phyloP scores from a whole-genome alignment of 2,329 filamentous ascomycete genomes.

The Aotearoamyces nothofagi region DNA sequence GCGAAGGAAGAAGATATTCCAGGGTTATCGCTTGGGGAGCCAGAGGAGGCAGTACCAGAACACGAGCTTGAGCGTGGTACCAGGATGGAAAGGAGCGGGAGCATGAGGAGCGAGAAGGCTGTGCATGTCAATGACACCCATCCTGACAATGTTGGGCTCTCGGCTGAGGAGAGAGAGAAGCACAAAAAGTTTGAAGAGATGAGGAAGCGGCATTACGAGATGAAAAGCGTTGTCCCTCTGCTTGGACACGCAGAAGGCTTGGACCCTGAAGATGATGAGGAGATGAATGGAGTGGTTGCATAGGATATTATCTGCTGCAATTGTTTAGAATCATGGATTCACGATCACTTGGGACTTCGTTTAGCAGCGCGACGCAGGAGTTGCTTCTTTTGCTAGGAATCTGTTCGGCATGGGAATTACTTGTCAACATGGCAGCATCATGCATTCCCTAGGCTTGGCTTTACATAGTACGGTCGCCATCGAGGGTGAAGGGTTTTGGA shows the following conservation, averaged over 20 bases:
- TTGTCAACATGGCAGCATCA: too few species aligned
- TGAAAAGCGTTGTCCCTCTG: conserved; percentile 82
- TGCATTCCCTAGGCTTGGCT: too few species aligned
- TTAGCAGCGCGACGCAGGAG: too few species aligned
- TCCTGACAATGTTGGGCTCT: conserved; percentile 39
- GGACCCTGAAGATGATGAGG: conserved; percentile 40
- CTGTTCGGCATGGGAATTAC: too few species aligned
- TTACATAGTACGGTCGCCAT: too few species aligned
- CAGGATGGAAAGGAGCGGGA: conserved; percentile 22
- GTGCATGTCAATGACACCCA: conserved; percentile 59
- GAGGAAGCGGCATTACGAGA: conserved; percentile 96
- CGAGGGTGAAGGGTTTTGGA: too few species aligned
- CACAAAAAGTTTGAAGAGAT: conserved; percentile 82
- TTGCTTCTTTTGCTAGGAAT: too few species aligned
- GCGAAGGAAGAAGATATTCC: conserved; percentile 67
- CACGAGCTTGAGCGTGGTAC: conserved; percentile 24
- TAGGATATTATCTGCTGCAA: too few species aligned
- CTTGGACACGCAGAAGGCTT: conserved; percentile 62
- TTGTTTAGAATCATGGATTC: too few species aligned
- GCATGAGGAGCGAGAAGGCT: conserved; percentile 43
- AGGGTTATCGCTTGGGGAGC: conserved; percentile 80
- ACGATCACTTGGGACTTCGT: too few species aligned
- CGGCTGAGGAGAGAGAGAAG: conserved; percentile 70
- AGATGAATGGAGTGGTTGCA: conserved; percentile 15
- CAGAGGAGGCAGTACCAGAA: conserved; percentile 56